Percentiles rank a stretch among this genome's conserved stretches.
These are phyloP conservation scores for Chrysoporthe cubensis DNA, from an alignment of 2,329 filamentous ascomycete genomes.

Conservation along the genomic window DNA sequence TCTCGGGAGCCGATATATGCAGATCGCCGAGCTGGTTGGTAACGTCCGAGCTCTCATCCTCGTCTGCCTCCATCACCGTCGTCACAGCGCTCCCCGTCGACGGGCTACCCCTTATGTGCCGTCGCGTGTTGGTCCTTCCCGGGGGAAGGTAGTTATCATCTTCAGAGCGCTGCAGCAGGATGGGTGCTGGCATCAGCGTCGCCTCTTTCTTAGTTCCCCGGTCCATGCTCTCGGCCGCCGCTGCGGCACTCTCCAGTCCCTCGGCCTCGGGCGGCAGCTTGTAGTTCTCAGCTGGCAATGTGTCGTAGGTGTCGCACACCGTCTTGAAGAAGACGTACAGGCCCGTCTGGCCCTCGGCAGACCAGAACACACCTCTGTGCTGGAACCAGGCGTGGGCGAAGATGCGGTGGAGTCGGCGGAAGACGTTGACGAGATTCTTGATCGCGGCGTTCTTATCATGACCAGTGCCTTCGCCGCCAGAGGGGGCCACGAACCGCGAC, in stretches of 20 bases:
- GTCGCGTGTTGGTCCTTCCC: slow-evolving; percentile 73
- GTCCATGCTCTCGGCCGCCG: slow-evolving; percentile 25
- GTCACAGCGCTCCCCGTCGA: slow-evolving; percentile 78
- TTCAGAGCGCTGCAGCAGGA: slow-evolving; percentile 35
- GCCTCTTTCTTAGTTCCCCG: slow-evolving; percentile 27
- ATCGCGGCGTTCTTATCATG: slow-evolving; percentile 67
- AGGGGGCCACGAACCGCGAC: slow-evolving; percentile 68
- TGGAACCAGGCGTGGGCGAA: slow-evolving; percentile 99
- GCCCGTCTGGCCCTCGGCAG: slow-evolving; percentile 86
- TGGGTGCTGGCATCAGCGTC: slow-evolving; percentile 35
- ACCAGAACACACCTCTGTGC: slow-evolving; percentile 93
- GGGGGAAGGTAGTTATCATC: slow-evolving; percentile 58
- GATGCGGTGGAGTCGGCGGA: slow-evolving; percentile 90
- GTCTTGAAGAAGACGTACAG: slow-evolving; percentile 97
- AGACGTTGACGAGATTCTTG: slow-evolving; percentile 92
- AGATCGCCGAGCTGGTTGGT: slow-evolving; percentile 51
- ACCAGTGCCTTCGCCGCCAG: slow-evolving; percentile 61
- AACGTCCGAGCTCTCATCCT: slow-evolving; percentile 65
- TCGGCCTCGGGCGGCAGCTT: slow-evolving; percentile 93
- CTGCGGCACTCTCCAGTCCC: slow-evolving; percentile 62
- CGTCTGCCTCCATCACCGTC: slow-evolving; percentile 81
- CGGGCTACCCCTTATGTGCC: slow-evolving; percentile 79
- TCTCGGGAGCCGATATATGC: slow-evolving; percentile 56
- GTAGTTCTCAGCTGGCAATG: slow-evolving; percentile 93
- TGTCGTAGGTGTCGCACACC: slow-evolving; percentile 87